Evolutionary conservation across 2,329 filamentous ascomycete genomes (phyloP).

Genomic region (Penicillium crustosum): DNA sequence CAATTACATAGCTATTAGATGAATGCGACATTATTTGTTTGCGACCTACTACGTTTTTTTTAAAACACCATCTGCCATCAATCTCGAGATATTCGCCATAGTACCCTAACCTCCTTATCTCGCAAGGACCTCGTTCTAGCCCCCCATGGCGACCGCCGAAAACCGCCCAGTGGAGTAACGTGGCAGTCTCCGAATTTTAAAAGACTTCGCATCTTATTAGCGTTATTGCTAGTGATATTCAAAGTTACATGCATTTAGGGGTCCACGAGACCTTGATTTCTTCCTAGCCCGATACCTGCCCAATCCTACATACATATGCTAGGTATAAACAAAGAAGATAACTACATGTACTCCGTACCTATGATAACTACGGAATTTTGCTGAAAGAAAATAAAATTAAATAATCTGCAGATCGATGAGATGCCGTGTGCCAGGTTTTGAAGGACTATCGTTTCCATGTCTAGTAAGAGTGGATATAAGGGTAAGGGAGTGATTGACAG

Average conservation of each 20-base stretch:
- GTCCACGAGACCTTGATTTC: background rate
- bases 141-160: conserved; percentile 4
- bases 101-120: conserved; percentile 1
- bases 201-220: background rate
- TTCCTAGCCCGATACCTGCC: background rate
- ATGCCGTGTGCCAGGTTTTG: background rate
- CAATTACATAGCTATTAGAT: background rate
- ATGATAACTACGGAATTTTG: background rate
- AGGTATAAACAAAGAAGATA: background rate
- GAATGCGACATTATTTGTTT: background rate
- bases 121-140: conserved; percentile 10
- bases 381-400: background rate
- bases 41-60: too few relatives aligned
- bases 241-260: conserved; percentile 6
- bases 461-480: background rate
- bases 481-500: conserved; percentile 12
- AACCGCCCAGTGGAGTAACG: conserved; percentile 12
- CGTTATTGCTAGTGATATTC: conserved; percentile 3
- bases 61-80: background rate
- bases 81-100: background rate
- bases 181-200: conserved; percentile 6
- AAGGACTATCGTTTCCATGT: conserved; percentile 1
- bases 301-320: background rate
- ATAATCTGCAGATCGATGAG: conserved; percentile 5
- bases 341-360: background rate